These are phyloP conservation scores for Tanozyma kutaoensis DNA, from an alignment of 805 yeast species.

Conservation along the genomic window DNA sequence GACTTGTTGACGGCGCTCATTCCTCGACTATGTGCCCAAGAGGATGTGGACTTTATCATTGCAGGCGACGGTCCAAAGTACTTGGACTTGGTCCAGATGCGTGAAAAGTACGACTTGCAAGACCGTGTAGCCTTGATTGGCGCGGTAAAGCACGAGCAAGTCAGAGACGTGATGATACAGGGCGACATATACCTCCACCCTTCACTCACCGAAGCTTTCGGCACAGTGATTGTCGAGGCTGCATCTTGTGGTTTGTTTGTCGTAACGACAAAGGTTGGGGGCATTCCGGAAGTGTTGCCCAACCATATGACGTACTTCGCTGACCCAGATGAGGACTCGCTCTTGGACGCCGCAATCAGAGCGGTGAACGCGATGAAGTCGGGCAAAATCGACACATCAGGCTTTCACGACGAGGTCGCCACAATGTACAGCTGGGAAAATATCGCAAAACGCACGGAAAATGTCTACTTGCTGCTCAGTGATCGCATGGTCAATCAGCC, in stretches of 20 bases:
- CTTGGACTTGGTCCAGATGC: slow-evolving; percentile 88
- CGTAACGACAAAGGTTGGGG: slow-evolving; percentile 94
- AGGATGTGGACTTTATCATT: slow-evolving; percentile 62
- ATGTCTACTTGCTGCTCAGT: slow-evolving; percentile 50
- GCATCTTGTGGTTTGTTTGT: slow-evolving; percentile 91
- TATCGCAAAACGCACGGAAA: slow-evolving; percentile 76
- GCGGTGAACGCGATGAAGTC: slow-evolving; percentile 54
- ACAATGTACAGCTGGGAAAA: slow-evolving; percentile 87
- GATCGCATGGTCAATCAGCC: slow-evolving; percentile 32
- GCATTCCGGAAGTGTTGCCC: slow-evolving; percentile 94
- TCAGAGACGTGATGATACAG: slow-evolving; percentile 79
- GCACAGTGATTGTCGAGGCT: slow-evolving; percentile 94
- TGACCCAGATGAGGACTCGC: slow-evolving; percentile 71
- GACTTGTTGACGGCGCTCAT: slow-evolving; percentile 75
- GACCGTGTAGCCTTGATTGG: slow-evolving; percentile 82
- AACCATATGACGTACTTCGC: slow-evolving; percentile 88
- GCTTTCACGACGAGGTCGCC: slow-evolving; percentile 66
- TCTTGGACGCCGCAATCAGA: slow-evolving; percentile 55
- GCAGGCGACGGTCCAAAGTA: slow-evolving; percentile 98
- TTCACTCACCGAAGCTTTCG: slow-evolving; percentile 92
- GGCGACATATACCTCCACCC: slow-evolving; percentile 95
- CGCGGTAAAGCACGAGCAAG: slow-evolving; percentile 82
- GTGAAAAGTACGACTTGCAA: slow-evolving; percentile 75
- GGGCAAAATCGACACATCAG: slow-evolving; percentile 52
- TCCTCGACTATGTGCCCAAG: slow-evolving; percentile 62